phyloP scores from a whole-genome alignment of 2,329 filamentous ascomycete species.

The Parascedosporium putredinis region DNA sequence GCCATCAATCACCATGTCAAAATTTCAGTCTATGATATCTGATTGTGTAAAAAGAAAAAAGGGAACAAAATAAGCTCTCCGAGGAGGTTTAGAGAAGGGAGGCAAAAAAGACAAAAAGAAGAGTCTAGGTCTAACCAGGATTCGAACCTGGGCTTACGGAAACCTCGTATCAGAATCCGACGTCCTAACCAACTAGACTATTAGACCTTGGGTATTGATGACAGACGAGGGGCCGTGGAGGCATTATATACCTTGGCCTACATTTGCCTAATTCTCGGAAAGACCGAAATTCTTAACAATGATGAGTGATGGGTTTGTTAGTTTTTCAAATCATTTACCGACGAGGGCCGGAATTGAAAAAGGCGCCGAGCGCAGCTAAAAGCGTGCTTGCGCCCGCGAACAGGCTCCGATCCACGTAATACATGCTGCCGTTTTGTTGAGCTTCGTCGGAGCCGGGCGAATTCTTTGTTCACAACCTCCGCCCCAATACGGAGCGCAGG shows the following conservation, averaged over 20 bases:
- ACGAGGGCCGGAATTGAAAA: no score
- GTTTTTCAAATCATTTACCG: no score
- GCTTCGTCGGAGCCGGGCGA: neutral
- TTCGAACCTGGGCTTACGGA: conserved; percentile 2
- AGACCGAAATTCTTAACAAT: no score
- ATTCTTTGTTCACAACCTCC: neutral
- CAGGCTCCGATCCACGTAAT: no score
- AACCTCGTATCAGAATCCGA: neutral
- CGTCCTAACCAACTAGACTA: conserved; percentile 2
- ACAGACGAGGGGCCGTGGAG: neutral
- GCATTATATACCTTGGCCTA: neutral
- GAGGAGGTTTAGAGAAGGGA: no score
- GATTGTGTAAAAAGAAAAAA: neutral
- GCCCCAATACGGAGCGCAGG: neutral
- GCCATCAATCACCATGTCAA: no score
- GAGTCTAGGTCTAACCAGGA: neutral
- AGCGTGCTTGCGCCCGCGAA: no score
- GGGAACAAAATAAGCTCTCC: neutral
- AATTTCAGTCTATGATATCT: no score
- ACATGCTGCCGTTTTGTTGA: no score
- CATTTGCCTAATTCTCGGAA: no score
- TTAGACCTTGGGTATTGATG: neutral
- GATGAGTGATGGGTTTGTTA: no score
- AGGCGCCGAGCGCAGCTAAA: no score
- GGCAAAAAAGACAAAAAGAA: neutral